These are phyloP conservation scores for Peterozyma xylosa DNA, from an alignment of 805 yeast species.

Conservation along the genomic window DNA sequence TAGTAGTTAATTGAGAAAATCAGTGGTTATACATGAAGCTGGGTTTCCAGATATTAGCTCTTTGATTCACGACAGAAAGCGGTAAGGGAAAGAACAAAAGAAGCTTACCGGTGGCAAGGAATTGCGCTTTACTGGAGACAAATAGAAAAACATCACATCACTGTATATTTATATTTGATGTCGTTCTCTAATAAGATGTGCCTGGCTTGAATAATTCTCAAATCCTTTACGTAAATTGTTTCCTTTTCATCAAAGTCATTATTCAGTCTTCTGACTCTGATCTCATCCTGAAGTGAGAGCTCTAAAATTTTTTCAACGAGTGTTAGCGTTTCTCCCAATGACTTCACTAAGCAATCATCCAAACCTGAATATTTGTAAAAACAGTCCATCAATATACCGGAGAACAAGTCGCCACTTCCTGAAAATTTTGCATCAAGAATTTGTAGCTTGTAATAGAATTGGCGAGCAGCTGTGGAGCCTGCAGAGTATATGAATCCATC, in stretches of 20 bases:
- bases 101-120: too few species aligned
- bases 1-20: too few species aligned
- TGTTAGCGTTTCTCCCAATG: conserved; percentile 31
- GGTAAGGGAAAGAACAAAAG: too few species aligned
- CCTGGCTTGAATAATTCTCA: conserved; percentile 36
- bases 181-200: conserved; percentile 14
- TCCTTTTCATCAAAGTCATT: conserved; percentile 3
- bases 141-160: too few species aligned
- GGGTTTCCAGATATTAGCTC: too few species aligned
- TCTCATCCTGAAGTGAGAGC: conserved; percentile 19
- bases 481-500: conserved; percentile 6
- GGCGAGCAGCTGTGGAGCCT: conserved; percentile 1
- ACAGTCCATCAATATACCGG: conserved; percentile 69
- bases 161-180: neutral
- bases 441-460: conserved; percentile 41
- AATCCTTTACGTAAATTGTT: conserved; percentile 29
- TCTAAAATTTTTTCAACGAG: conserved; percentile 33
- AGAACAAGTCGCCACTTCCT: conserved; percentile 90
- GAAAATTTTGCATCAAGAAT: conserved; percentile 77
- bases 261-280: neutral
- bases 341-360: conserved; percentile 13
- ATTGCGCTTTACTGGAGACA: too few species aligned
- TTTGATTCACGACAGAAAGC: too few species aligned
- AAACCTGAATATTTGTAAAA: conserved; percentile 7
- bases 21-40: too few species aligned